Evolutionary conservation across 768 basidiomycete species (phyloP).

Genomic region (Daedaleopsis nitida): DNA sequence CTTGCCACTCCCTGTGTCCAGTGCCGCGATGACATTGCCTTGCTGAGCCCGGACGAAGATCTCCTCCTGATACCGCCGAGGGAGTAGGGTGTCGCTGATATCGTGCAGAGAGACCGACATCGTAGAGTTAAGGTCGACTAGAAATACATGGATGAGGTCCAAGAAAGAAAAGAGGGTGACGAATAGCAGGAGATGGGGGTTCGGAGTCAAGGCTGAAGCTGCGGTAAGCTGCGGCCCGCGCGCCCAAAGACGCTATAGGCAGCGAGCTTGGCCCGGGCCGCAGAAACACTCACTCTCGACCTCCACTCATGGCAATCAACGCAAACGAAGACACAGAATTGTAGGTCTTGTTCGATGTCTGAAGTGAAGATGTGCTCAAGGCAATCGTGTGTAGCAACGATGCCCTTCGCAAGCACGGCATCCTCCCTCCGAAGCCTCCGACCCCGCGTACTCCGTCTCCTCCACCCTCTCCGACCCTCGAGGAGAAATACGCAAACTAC

Average conservation of each 20-base stretch:
- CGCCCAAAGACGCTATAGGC: too few relatives aligned
- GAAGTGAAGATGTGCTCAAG: background rate
- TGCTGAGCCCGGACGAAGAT: conserved; percentile 54
- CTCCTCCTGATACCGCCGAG: conserved; percentile 57
- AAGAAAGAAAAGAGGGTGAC: background rate
- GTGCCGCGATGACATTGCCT: conserved; percentile 57
- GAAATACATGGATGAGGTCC: background rate
- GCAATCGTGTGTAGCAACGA: conserved; percentile 68
- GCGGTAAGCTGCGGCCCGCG: background rate
- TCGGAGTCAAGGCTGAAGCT: background rate
- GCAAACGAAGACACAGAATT: conserved; percentile 96
- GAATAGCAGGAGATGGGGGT: background rate
- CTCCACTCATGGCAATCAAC: conserved; percentile 60
- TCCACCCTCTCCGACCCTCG: conserved; percentile 72
- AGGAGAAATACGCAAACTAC: conserved; percentile 66
- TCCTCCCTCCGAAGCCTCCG: conserved; percentile 74
- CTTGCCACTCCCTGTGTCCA: conserved; percentile 65
- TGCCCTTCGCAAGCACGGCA: conserved; percentile 89
- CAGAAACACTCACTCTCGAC: too few relatives aligned
- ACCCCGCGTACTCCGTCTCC: conserved; percentile 80
- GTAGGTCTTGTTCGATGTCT: conserved; percentile 46
- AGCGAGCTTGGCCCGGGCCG: too few relatives aligned
- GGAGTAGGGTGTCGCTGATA: conserved; percentile 43
- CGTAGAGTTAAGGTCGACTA: background rate
- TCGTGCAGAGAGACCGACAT: conserved; percentile 26